Evolutionary conservation across 1,284 basidiomycete species (phyloP), one percentile per base, ranked within the genome.

Genomic region (Volvariella volvacea): DNA sequence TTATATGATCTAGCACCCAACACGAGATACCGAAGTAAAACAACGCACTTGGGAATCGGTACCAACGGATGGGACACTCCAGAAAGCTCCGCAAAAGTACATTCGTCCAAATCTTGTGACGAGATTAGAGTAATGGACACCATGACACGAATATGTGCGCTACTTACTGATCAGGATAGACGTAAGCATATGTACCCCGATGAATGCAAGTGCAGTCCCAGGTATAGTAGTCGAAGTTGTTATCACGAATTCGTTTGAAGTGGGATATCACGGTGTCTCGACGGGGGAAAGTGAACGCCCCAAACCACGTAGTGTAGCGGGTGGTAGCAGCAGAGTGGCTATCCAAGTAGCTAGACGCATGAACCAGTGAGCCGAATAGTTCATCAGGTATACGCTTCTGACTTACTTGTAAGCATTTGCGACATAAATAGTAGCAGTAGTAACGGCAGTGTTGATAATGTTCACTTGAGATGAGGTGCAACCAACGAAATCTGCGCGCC

Each of bases 291-390:
- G 61, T 66, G 58, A 64, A 73, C n/a, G 67, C 53, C 41, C 73
- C 72, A 58, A 76, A 76, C 72, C 71, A 76, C 17, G 70, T 71
- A 12, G 58, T 65, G 52, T 62, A 74, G 41, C 73, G 68, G 7
- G 64, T 46, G 7, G 69, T 66, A 16, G 62, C 46, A 3, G 65
- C 46, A 21, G 19, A 15, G 15, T 9, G 7, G 39, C 9, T 9
- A 7, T 25, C n/a, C 20, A 40, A 20, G 39, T 40, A 40, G 33
- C 62, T 65, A 54, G 64, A 57, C n/a, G 56, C 41, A 25, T 25
- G 17, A 10, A 38, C 22, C 14, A 7, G 19, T 40, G 15, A 40
- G 20, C 15, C 19, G 9, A 40, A 15, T 40, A 40, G 4, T 40
- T 17, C 15, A 40, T 40, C 10, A 4, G 10, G 21, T n/a, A 19